phyloP scores from a whole-genome alignment of 2,329 filamentous ascomycete genomes.

The Pyricularia grisea region DNA sequence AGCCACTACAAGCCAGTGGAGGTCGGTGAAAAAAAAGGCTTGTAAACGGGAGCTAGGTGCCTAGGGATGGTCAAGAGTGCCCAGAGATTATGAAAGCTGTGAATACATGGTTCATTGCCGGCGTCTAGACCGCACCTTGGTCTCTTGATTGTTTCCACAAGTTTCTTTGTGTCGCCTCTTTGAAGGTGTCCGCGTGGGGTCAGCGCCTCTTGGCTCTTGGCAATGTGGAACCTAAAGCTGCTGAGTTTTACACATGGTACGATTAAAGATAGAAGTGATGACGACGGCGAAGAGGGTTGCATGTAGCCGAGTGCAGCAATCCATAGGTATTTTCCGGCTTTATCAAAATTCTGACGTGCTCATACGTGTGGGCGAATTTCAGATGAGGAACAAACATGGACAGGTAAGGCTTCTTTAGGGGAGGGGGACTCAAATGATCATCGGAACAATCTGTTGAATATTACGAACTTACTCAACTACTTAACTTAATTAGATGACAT shows the following conservation, averaged over 20 bases:
- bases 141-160: background rate
- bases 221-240: background rate
- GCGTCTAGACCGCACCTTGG: background rate
- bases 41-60: background rate
- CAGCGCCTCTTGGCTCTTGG: background rate
- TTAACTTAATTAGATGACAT: background rate
- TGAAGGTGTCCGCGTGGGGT: background rate
- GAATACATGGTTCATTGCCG: background rate
- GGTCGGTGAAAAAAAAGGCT: background rate
- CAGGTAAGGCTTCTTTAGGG: background rate
- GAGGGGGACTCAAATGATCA: background rate
- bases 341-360: background rate
- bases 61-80: background rate
- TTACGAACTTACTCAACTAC: background rate
- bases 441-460: background rate
- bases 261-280: background rate
- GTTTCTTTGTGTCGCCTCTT: background rate
- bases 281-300: background rate
- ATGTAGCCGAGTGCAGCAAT: background rate
- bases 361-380: background rate
- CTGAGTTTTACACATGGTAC: background rate
- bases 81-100: background rate
- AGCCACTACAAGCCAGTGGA: background rate
- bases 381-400: background rate
- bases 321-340: background rate